Evolutionary conservation across 805 yeast species (phyloP).

Genomic region (Myxozyma mucilagina): DNA sequence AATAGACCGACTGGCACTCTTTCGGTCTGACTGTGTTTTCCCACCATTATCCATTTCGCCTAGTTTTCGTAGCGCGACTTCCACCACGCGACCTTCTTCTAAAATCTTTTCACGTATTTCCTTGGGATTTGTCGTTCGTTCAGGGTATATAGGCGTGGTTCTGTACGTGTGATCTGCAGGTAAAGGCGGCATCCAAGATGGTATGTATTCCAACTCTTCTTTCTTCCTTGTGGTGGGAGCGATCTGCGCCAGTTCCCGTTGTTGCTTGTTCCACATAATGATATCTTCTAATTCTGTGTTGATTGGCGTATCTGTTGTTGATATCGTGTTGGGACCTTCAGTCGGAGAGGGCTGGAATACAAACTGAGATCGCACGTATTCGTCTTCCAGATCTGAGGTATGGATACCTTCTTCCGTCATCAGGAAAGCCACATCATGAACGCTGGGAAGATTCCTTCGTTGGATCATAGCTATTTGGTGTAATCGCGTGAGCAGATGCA

Average conservation of each 20-base stretch:
- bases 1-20: not conserved
- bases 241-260: constrained; percentile 7
- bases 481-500: constrained; percentile 34
- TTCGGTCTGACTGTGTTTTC: not conserved
- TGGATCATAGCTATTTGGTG: constrained; percentile 38
- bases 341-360: constrained; percentile 6
- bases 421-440: constrained; percentile 40
- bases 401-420: constrained; percentile 38
- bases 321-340: not conserved
- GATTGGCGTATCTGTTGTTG: not conserved
- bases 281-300: constrained; percentile 2
- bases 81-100: constrained; percentile 79
- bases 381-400: constrained; percentile 38
- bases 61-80: constrained; percentile 67
- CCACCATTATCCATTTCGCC: constrained; percentile 37
- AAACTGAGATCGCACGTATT: constrained; percentile 24
- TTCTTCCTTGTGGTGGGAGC: constrained; percentile 34
- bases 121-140: constrained; percentile 67
- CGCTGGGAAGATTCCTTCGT: constrained; percentile 40
- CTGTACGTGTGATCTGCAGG: constrained; percentile 95
- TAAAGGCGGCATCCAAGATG: constrained; percentile 77
- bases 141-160: constrained; percentile 67
- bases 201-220: constrained; percentile 50
- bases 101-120: constrained; percentile 69
- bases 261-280: constrained; percentile 12